Conservation (phyloP, 2,329 filamentous ascomycete species). For the Colletotrichum lentis region DNA sequence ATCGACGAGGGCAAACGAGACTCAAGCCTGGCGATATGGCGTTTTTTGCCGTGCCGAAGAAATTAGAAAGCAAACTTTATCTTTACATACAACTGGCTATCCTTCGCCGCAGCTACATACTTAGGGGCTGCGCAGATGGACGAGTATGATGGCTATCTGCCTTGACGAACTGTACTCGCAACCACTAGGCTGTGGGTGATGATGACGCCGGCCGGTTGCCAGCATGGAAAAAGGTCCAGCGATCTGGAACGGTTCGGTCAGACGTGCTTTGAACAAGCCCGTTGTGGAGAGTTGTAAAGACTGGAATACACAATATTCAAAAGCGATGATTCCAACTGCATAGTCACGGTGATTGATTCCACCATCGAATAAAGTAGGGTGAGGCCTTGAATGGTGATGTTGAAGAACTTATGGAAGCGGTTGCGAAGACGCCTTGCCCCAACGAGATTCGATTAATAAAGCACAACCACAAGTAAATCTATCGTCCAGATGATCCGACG, state of each 20-base stretch:
- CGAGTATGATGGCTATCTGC: neutral
- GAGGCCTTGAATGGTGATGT: neutral
- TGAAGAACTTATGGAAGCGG: neutral
- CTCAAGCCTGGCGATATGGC: too few relatives aligned
- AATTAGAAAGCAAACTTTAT: neutral
- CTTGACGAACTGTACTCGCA: neutral
- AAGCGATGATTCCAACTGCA: neutral
- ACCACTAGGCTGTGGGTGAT: neutral
- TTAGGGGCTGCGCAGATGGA: constrained; percentile 7
- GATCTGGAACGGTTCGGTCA: neutral
- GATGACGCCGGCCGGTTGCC: neutral
- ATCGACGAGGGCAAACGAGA: neutral
- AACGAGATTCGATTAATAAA: constrained; percentile 24
- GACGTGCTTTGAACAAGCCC: neutral
- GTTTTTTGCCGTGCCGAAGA: neutral
- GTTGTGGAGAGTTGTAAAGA: neutral
- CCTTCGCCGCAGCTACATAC: neutral
- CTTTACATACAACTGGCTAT: constrained; percentile 16
- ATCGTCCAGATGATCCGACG: constrained; percentile 41
- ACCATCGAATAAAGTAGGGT: neutral
- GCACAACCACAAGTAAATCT: constrained; percentile 21
- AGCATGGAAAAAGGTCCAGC: neutral
- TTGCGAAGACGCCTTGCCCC: neutral
- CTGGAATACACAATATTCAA: constrained; percentile 17
- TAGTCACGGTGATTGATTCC: neutral